Conservation (phyloP, 768 basidiomycete species). For the Hydnomerulius pinastri region DNA sequence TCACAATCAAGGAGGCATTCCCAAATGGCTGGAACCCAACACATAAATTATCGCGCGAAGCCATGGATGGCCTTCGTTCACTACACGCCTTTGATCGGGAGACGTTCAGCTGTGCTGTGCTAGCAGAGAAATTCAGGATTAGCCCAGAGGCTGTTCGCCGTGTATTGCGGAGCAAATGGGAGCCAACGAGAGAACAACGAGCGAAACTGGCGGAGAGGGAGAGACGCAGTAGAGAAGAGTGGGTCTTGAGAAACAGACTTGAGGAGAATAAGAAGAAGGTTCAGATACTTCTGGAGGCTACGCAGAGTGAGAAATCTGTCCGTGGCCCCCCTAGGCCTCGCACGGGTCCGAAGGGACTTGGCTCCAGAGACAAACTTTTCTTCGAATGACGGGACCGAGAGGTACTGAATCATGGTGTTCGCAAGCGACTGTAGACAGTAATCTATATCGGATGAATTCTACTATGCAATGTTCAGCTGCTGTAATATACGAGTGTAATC, state of each 20-base stretch:
- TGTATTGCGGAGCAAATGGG: constrained; percentile 77
- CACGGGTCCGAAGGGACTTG: constrained; percentile 26
- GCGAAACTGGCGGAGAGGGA: constrained; percentile 52
- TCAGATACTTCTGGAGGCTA: constrained; percentile 31
- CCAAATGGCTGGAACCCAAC: constrained; percentile 78
- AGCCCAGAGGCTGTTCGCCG: constrained; percentile 80
- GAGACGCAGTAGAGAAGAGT: constrained; percentile 44
- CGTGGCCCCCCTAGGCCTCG: not conserved
- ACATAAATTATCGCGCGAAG: constrained; percentile 77
- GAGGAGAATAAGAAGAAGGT: constrained; percentile 43
- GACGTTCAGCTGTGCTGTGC: constrained; percentile 61
- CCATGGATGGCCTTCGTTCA: constrained; percentile 78
- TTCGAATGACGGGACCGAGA: constrained; percentile 36
- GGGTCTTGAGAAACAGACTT: constrained; percentile 38
- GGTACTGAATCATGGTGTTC: not conserved
- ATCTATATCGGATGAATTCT: not conserved
- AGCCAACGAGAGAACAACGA: constrained; percentile 56
- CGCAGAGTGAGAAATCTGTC: constrained; percentile 10
- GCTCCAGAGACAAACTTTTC: constrained; percentile 39
- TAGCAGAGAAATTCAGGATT: constrained; percentile 78
- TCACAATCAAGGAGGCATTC: constrained; percentile 52
- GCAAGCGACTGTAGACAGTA: not conserved
- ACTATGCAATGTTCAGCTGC: not conserved
- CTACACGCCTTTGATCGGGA: constrained; percentile 65
- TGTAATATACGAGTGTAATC: constrained; percentile 4